Conservation (phyloP, 352 stramenopile genomes). For the Thraustochytrium sp. region DNA sequence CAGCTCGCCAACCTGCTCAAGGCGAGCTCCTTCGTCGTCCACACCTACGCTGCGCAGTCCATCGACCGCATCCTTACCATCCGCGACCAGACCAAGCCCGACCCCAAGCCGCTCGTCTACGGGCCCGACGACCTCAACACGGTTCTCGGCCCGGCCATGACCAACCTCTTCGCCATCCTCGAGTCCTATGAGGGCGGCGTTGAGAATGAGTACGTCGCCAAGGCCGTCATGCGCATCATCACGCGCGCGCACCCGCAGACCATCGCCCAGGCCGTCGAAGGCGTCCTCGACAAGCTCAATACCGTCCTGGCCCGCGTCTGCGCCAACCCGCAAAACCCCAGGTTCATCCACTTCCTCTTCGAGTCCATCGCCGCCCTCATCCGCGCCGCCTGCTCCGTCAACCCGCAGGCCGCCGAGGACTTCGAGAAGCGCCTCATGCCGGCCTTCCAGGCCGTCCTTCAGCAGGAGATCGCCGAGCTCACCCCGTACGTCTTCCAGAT, state of each 20-base stretch:
- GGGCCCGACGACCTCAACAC: background rate
- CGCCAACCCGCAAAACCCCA: conserved; percentile 95
- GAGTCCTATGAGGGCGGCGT: conserved; percentile 76
- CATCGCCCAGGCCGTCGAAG: conserved; percentile 53
- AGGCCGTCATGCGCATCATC: conserved; percentile 84
- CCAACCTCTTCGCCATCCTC: conserved; percentile 86
- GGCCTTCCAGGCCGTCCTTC: conserved; percentile 91
- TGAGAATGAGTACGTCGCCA: conserved; percentile 99
- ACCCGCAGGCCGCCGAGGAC: conserved; percentile 63
- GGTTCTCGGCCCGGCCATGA: background rate
- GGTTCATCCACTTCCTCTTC: conserved; percentile 99
- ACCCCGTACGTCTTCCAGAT: conserved; percentile 98
- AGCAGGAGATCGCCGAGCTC: conserved; percentile 91
- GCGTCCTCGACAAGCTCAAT: conserved; percentile 90
- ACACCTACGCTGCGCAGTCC: conserved; percentile 92
- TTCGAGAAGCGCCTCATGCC: conserved; percentile 95
- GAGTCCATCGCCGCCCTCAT: conserved; percentile 94
- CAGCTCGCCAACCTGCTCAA: conserved; percentile 78
- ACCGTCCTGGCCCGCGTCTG: conserved; percentile 83
- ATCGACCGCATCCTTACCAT: conserved; percentile 92
- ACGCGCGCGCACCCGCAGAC: background rate
- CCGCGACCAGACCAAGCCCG: conserved; percentile 58
- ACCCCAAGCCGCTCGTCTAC: background rate
- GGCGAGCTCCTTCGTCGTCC: conserved; percentile 83
- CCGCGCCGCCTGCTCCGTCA: conserved; percentile 55